Base-by-base conservation (phyloP, 495 filamentous ascomycete species). In the Penicillium nucicola region DNA sequence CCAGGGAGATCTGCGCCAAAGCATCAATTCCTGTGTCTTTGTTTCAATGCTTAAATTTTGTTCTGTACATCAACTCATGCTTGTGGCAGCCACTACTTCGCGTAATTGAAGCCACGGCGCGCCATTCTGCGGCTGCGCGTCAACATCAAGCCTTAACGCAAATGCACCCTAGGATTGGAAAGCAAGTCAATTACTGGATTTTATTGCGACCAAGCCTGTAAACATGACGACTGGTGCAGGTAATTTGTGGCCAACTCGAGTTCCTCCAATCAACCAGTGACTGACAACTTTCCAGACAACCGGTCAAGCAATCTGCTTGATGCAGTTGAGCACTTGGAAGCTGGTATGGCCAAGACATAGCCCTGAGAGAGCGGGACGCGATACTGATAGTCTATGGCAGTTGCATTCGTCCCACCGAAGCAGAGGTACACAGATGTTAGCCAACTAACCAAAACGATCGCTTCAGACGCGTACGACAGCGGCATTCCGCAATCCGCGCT, bases 401-500 rank as follows among this genome's bases (percentile, higher is more conserved):
- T 74, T 58, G 69, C 71, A 10, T 61, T 61, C 51, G 58, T 77
- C 18, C 70, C 74, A 0, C 46, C 59, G 19, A 74, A 72, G 45
- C 71, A 77, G 53, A 62, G 74, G 46, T 66, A 70, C 50, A 75
- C 69, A 15, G 72, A 74, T 51, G 74, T 67, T 17, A 55, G 65
- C 30, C 48, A 70, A 25, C 39, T 77, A 36, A 69, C 58, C 28
- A 69, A 70, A 55, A 68, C 55, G 18, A 72, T 77, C 52, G 72
- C 71, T 7, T 68, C 69, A 7, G 57, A 75, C 46, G 82, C 87
- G 25, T 87, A 85, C 58, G 79, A 86, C 50, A 67, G 76, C 47
- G 91, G 91, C 19, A 77, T 93, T 39, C 62, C 84, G 18, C 73
- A 71, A 14, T 68, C 76, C 12, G 74, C 77, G 34, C 75, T 96